These are phyloP conservation scores for Batkoa obscura DNA, from an alignment of 371 early-diverging fungal genomes.

Conservation along the genomic window DNA sequence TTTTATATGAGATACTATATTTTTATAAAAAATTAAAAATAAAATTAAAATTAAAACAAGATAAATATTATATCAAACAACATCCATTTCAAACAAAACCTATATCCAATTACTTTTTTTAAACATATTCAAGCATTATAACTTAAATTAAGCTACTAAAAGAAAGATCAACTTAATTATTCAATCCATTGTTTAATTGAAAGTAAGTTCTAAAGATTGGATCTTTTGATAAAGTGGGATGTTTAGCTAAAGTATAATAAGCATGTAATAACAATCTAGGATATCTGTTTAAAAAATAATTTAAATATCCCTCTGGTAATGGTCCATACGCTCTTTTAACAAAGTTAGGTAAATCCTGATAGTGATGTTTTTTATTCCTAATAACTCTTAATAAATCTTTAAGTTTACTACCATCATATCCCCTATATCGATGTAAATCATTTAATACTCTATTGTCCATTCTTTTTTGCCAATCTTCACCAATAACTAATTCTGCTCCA, in stretches of 20 bases:
- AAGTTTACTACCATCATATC: conserved; percentile 67
- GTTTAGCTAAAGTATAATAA: conserved; percentile 35
- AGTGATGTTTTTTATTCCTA: conserved; percentile 94
- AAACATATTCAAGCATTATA: no score
- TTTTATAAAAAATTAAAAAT: no score
- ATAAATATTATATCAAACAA: no score
- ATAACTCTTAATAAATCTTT: conserved; percentile 79
- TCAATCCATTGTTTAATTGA: background rate
- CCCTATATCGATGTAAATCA: conserved; percentile 71
- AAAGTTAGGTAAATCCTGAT: conserved; percentile 67
- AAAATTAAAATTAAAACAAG: no score
- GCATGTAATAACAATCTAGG: conserved; percentile 66
- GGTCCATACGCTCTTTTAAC: conserved; percentile 63
- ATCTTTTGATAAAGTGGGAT: conserved; percentile 31
- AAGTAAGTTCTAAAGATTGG: conserved; percentile 48
- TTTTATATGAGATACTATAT: no score
- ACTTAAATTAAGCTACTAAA: no score
- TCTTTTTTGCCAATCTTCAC: conserved; percentile 60
- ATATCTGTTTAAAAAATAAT: conserved; percentile 80
- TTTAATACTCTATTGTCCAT: conserved; percentile 59
- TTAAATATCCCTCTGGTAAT: conserved; percentile 68
- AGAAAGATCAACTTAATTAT: no score
- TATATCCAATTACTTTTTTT: no score
- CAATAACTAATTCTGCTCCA: conserved; percentile 36
- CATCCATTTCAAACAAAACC: no score